Evolutionary conservation across 768 basidiomycete species (phyloP), one percentile per base, ranked within the genome.

Genomic region (Sistotremastrum niveocremeum): DNA sequence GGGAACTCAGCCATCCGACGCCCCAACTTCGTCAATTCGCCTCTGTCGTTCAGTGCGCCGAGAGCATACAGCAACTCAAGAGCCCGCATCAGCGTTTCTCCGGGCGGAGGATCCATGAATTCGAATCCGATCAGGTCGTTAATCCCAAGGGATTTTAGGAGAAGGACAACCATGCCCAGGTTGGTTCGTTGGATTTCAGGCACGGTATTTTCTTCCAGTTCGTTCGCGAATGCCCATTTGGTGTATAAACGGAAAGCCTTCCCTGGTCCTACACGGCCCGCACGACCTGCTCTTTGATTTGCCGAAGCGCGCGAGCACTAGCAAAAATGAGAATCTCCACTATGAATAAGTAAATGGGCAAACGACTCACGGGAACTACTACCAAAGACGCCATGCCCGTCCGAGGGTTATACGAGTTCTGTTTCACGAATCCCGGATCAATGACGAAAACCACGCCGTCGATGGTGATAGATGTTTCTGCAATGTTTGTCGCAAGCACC

Each of bases 161-260:
- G 65, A 11, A 99, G 70, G 4, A 99, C 93, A 8, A 93, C 91
- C 79, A 84, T 90, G 43, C 85, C 91, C 42, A 99, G 68, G 59
- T 98, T 99, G 12, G 95, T 97, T n/a, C 95, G 79, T 57, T 98
- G 95, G 46, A 99, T 99, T 63, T 99, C 95, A 20, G 95, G 95
- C 1, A 98, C 84, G 1, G 95, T 98, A 60, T 95, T 94, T 54
- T 89, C 86, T 57, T 97, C 89, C 38, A 99, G 70, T 61, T 99
- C 95, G 62, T 98, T 97, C 41, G 79, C 66, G 59, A 83, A 99
- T 0, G 95, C 95, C 89, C 93, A 97, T 61, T 98, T 97, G 12
- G 95, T 99, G 64, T 93, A 98, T 12, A 99, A 68, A n/a, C 95
- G 80, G 72, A 99, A 99, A 11, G 93, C 79, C 63, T 99, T 98